Evolutionary conservation across 768 basidiomycete species (phyloP), one percentile per base, ranked within the genome.

Genomic region (Suillus bovinus): DNA sequence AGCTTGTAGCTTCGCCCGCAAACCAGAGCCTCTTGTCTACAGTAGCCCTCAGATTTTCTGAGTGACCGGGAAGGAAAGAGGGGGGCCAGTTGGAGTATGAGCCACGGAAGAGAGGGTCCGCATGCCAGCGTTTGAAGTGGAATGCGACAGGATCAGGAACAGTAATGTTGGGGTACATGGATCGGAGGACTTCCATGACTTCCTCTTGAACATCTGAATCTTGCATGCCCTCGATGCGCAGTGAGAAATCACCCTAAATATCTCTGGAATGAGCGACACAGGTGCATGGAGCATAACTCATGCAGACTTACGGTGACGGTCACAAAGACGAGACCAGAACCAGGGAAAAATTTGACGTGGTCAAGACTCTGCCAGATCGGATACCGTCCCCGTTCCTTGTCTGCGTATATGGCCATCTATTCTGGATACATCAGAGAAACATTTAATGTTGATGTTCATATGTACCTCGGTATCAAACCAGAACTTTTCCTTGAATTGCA

Each of bases 81-180:
- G 89, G 79, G 0, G 87, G 88, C 87, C 87, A 90, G 63, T 88
- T 90, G 24, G 84, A 85, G 66, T 86, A 90, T 4, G 86, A 84
- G 5, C 73, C 74, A 0, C 70, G 66, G 63, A 60, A 75, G 38
- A 82, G 73, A 4, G 82, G 80, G 67, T 89, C 79, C 14, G 72
- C 70, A 52, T 77, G 66, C 89, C 89, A 90, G 4, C 79, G 72
- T 4, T 81, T 79, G 64, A 85, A 81, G 67, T 79, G 78, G 70
- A 90, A 84, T 34, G 80, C 84, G 6, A 77, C 65, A 0, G 89
- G 87, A 5, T 81, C 79, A 7, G 87, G 87, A 13, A 90, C 77
- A 4, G 75, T 76, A 57, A 74, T 73, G 59, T 82, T 75, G 3
- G 84, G 86, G 71, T 78, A 88, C 88, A 90, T 90, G 1, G 72